Evolutionary conservation across 2,329 filamentous ascomycete genomes (phyloP), one percentile per base, ranked within the genome.

Genomic region (Aspergillus flavus): DNA sequence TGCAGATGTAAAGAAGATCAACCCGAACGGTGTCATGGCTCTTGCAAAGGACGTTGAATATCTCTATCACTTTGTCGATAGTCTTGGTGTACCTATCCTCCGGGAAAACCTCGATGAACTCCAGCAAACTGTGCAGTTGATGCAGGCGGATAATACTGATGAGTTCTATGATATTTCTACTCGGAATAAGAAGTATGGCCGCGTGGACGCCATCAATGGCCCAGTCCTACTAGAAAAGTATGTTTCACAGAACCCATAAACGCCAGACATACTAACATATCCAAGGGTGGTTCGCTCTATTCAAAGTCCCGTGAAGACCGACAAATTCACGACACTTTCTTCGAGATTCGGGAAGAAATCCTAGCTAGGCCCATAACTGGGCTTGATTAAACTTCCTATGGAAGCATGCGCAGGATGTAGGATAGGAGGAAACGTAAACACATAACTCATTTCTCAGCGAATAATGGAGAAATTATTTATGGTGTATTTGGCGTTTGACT

Each of bases 111-210:
- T 99, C 45, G 94, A 97, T 71, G 95, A 98, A 80, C 83, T 99
- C 41, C 90, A 94, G 70, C 95, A 99, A 81, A 98, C 95, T 1
- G 90, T 97, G 54, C 88, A 91, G 64, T 84, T 99, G 30, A 91
- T 99, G 86, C 89, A 92, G 73, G 81, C 85, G 14, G 93, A 96
- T 46, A 96, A 96, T 71, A 88, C 92, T n/a, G 94, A 98, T 68
- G 94, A 98, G 77, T 99, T 97, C 78, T 99, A 95, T 76, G 95
- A 99, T 74, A 90, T 95, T 57, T 91, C 90, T 6, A 91, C 90
- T 16, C 84, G 93, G 58, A 97, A 97, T 79, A 94, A 91, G 81
- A 96, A 97, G 76, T 99, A 97, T 75, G 91, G 93, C 19, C 89
- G 93, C 59, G 96, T 99, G 39, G 93, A 98, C 79, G 91, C 92